Evolutionary conservation across 129 eudicot genomes (phyloP), one percentile per base, ranked within the genome.

Genomic region (Artemisia argyi): DNA sequence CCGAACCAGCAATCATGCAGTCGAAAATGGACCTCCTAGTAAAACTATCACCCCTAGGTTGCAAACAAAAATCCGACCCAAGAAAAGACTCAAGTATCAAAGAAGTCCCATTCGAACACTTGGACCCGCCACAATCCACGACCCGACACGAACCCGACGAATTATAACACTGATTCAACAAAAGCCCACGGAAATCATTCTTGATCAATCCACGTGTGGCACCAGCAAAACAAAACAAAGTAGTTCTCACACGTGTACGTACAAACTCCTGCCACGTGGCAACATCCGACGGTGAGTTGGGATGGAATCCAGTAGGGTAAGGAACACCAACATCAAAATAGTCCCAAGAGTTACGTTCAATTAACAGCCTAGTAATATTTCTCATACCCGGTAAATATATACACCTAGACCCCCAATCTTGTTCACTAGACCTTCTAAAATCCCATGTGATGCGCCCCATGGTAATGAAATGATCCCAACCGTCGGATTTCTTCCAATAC

Each of bases 301-400:
- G 98, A 83, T 93, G 98, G 87, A 93, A 93, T 73, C 98, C 98
- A 58, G 98, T 89, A 76, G 98, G 98, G 73, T 93, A 93, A 18
- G 98, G 98, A 2, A 93, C 96, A 72, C 91, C 98, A 68, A 93
- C 71, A 57, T 93, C 98, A 63, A 90, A 89, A 78, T 85, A 90
- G 81, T 93, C 98, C 98, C 98, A 90, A 9, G 97, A 95, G 73
- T 93, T 84, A 0, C 85, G 82, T 68, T 93, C 98, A 13, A 93
- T 93, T 7, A 93, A 66, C 20, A 93, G 76, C 49, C 98, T 85
- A 19, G 97, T 93, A 70, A 93, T 83, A 82, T 93, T 93, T 30
- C 89, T 71, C 97, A 93, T 93, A 11, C 79, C 85, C 0, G 92
- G 92, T 50, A 79, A 58, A 76, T 87, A 85, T 15, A 90, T 85